Percentiles rank a stretch among this genome's conserved stretches.
Evolutionary conservation across 164 flowering plant genomes (phyloP).

Genomic region (Pachysandra terminalis): DNA sequence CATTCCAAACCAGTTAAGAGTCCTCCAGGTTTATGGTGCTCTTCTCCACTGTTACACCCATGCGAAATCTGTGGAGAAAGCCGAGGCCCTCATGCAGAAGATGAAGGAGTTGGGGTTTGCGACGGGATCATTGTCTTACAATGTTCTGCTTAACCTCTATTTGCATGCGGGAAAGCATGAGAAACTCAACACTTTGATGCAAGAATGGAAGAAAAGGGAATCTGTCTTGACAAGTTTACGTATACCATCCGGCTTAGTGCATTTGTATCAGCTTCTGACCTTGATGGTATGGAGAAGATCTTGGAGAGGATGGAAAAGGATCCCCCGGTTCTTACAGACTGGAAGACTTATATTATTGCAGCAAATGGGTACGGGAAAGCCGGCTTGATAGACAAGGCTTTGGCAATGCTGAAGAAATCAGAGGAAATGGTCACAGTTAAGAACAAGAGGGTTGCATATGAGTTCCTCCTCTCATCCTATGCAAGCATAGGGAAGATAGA

Average conservation of each 20-base stretch:
- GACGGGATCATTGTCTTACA: constrained; percentile 23
- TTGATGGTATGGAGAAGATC: constrained; percentile 33
- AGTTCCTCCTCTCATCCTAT: constrained; percentile 28
- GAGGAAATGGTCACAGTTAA: constrained; percentile 14
- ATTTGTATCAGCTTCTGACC: constrained; percentile 31
- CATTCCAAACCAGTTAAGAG: constrained; percentile 18
- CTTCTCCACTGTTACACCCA: constrained; percentile 38
- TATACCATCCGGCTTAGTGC: constrained; percentile 27
- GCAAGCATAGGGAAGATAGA: constrained; percentile 33
- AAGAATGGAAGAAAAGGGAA: constrained; percentile 48
- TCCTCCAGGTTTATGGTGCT: constrained; percentile 25
- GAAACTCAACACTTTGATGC: constrained; percentile 32
- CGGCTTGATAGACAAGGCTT: constrained; percentile 30
- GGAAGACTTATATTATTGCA: constrained; percentile 29
- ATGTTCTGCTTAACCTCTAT: constrained; percentile 36
- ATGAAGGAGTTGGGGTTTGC: constrained; percentile 30
- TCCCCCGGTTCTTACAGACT: constrained; percentile 18
- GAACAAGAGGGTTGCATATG: constrained; percentile 16
- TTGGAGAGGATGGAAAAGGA: constrained; percentile 34
- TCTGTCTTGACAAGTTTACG: constrained; percentile 30
- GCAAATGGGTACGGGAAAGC: constrained; percentile 43
- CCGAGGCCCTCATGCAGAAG: constrained; percentile 35
- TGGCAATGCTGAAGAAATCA: constrained; percentile 24
- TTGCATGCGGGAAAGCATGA: constrained; percentile 30
- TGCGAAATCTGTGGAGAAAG: constrained; percentile 30